Conservation (phyloP, 164 flowering plant species). For the Amborella trichopoda region DNA sequence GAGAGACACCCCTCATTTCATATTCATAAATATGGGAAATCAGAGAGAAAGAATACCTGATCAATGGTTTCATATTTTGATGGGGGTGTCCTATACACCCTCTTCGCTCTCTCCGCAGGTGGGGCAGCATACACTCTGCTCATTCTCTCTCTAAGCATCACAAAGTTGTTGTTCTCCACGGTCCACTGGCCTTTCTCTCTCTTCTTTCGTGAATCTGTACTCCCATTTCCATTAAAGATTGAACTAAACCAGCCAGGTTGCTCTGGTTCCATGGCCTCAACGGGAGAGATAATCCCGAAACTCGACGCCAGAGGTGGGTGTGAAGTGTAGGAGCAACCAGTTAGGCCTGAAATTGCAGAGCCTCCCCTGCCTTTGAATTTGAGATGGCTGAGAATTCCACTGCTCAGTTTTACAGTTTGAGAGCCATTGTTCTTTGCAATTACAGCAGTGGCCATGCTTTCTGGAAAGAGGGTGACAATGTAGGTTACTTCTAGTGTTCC, state of each 20-base stretch:
- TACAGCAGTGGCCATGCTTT: slow-evolving; percentile 81
- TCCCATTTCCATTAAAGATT: slow-evolving; percentile 5
- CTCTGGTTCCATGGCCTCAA: slow-evolving; percentile 65
- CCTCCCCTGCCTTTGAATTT: slow-evolving; percentile 38
- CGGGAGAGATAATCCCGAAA: slow-evolving; percentile 56
- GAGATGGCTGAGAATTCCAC: slow-evolving; percentile 67
- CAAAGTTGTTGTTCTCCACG: slow-evolving; percentile 43
- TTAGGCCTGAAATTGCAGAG: slow-evolving; percentile 55
- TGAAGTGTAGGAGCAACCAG: slow-evolving; percentile 51
- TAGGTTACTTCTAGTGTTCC: slow-evolving; percentile 46
- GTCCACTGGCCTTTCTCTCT: slow-evolving; percentile 47
- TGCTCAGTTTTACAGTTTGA: slow-evolving; percentile 38
- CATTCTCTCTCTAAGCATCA: slow-evolving; percentile 44
- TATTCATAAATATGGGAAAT: too few relatives aligned
- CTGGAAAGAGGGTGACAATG: slow-evolving; percentile 53
- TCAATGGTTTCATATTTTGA: slow-evolving; percentile 75
- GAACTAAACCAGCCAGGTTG: slow-evolving; percentile 45
- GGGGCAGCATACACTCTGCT: slow-evolving; percentile 78
- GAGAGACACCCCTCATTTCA: too few relatives aligned
- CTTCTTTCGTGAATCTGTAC: slow-evolving; percentile 16
- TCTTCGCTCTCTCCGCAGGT: slow-evolving; percentile 58
- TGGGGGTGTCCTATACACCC: slow-evolving; percentile 46
- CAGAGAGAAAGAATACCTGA: too few relatives aligned
- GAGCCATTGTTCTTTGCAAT: slow-evolving; percentile 69
- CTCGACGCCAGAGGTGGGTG: slow-evolving; percentile 63